Percentiles rank a stretch among this genome's conserved stretches.
phyloP scores from a whole-genome alignment of 768 basidiomycete species.

The Mycena rosella region DNA sequence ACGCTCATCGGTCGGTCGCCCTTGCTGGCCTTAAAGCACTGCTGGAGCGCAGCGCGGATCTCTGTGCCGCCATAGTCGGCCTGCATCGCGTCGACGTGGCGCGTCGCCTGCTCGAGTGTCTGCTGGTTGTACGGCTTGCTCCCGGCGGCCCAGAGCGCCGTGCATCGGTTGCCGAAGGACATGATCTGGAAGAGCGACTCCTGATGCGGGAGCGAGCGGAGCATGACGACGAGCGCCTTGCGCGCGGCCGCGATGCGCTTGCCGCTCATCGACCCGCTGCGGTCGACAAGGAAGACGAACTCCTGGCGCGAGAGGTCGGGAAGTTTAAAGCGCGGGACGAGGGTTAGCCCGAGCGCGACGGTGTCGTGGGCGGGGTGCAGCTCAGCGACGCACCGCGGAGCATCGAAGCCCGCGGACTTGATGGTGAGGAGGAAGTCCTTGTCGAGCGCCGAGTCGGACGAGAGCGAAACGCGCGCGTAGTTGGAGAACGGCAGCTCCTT shows the following conservation, averaged over 20 bases:
- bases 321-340: constrained; percentile 57
- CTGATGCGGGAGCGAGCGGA: constrained; percentile 50
- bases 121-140: constrained; percentile 42
- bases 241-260: constrained; percentile 51
- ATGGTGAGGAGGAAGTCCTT: constrained; percentile 58
- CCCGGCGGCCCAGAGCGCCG: constrained; percentile 45
- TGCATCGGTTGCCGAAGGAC: constrained; percentile 49
- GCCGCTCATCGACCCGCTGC: constrained; percentile 55
- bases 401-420: constrained; percentile 53
- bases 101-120: constrained; percentile 46
- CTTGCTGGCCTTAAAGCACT: constrained; percentile 46
- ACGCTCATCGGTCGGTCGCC: constrained; percentile 49
- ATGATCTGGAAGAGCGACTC: constrained; percentile 58
- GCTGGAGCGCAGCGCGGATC: constrained; percentile 48
- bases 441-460: constrained; percentile 38
- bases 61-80: constrained; percentile 59
- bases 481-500: constrained; percentile 32
- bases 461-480: constrained; percentile 23
- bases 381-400: constrained; percentile 59
- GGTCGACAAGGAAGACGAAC: constrained; percentile 62
- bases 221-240: constrained; percentile 51
- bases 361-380: constrained; percentile 35
- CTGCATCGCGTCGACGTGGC: constrained; percentile 42
- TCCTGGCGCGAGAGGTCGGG: constrained; percentile 53
- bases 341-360: constrained; percentile 53